Percentiles rank a stretch among this genome's conserved stretches.
phyloP scores from a whole-genome alignment of 2,329 filamentous ascomycete species.

The Cordyceps cateniannulata region DNA sequence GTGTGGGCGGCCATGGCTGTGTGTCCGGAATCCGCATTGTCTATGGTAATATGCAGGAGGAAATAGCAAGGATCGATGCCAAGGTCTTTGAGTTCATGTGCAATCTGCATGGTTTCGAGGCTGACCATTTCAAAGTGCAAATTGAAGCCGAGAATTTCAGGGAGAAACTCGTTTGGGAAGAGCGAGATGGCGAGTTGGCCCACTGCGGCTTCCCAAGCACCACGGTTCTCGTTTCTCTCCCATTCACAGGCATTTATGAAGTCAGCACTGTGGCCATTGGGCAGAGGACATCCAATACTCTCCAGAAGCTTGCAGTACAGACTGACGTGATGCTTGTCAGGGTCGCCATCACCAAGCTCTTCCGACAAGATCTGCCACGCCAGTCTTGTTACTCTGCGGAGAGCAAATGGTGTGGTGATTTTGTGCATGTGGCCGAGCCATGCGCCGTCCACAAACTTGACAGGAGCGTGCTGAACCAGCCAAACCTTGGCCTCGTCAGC shows the following conservation, averaged over 20 bases:
- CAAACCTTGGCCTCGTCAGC: not conserved
- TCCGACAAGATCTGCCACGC: slow-evolving; percentile 9
- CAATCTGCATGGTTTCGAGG: slow-evolving; percentile 16
- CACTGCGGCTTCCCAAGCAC: slow-evolving; percentile 35
- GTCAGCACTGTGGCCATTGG: not conserved
- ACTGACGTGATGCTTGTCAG: slow-evolving; percentile 1
- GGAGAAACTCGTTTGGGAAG: slow-evolving; percentile 40
- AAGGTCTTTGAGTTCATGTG: slow-evolving; percentile 38
- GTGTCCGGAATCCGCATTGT: slow-evolving; percentile 41
- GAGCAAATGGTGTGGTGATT: not conserved
- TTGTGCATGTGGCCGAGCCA: slow-evolving; percentile 11
- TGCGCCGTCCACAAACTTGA: slow-evolving; percentile 13
- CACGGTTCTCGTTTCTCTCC: not conserved
- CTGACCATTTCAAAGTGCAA: slow-evolving; percentile 39
- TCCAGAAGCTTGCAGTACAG: not conserved
- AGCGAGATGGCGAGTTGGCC: slow-evolving; percentile 38
- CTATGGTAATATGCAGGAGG: slow-evolving; percentile 41
- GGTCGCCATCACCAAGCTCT: slow-evolving; percentile 8
- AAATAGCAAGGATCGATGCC: slow-evolving; percentile 39
- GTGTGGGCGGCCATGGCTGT: slow-evolving; percentile 37
- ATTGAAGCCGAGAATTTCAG: slow-evolving; percentile 44
- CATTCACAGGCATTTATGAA: not conserved
- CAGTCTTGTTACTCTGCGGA: not conserved
- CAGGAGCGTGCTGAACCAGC: slow-evolving; percentile 8
- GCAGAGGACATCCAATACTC: not conserved